phyloP scores from a whole-genome alignment of 78 protist genomes.

The Monosiga brevicollis region DNA sequence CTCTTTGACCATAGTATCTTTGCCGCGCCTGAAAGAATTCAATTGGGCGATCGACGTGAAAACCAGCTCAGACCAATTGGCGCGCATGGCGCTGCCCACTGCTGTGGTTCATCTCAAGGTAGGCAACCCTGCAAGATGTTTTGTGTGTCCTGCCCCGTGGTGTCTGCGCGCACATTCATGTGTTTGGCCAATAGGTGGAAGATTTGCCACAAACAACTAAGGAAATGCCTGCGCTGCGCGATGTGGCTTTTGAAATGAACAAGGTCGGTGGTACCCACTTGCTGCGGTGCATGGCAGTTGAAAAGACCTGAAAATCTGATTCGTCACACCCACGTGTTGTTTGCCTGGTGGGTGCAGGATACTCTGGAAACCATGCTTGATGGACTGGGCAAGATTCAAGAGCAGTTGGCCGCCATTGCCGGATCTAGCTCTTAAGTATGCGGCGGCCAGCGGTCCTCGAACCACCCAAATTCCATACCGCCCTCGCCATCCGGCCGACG shows the following conservation, averaged over 20 bases:
- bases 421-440: not conserved
- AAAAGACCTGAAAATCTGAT: too few species aligned
- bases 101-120: slow-evolving; percentile 48
- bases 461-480: too few species aligned
- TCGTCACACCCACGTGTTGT: not conserved
- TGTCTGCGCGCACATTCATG: not conserved
- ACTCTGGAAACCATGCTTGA: slow-evolving; percentile 60
- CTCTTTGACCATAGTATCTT: slow-evolving; percentile 12
- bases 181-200: slow-evolving; percentile 6
- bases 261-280: too few species aligned
- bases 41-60: slow-evolving; percentile 67
- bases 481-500: too few species aligned
- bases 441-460: too few species aligned
- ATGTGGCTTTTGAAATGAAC: slow-evolving; percentile 48
- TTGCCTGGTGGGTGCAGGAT: slow-evolving; percentile 7
- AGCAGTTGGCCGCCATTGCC: slow-evolving; percentile 44
- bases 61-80: slow-evolving; percentile 34
- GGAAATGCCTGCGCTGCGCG: not conserved
- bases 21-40: slow-evolving; percentile 34
- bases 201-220: slow-evolving; percentile 5
- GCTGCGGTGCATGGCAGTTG: too few species aligned
- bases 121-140: not conserved
- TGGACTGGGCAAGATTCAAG: slow-evolving; percentile 48
- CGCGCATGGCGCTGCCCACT: slow-evolving; percentile 50
- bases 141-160: not conserved